Evolutionary conservation across 2,329 filamentous ascomycete genomes (phyloP).

Genomic region (Graphilbum ipis-grandicollis): DNA sequence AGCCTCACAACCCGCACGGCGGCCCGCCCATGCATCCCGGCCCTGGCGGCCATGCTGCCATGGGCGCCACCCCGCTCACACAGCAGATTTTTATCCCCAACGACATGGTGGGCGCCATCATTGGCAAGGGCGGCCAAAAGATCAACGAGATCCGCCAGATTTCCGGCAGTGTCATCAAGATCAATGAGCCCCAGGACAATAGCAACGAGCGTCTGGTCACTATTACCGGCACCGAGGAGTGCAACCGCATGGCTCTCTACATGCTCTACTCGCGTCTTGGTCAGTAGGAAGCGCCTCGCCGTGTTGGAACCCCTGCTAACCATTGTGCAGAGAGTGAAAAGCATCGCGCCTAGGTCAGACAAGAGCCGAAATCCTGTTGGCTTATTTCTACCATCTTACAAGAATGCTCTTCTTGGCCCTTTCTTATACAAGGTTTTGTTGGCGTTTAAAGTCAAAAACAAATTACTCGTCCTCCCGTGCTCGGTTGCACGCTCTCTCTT

Average conservation of each 20-base stretch:
- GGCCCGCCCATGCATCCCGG: constrained; percentile 57
- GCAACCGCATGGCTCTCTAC: constrained; percentile 98
- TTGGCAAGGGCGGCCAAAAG: constrained; percentile 95
- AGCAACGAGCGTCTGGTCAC: constrained; percentile 96
- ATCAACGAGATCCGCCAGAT: constrained; percentile 98
- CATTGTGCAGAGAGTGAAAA: constrained; percentile 50
- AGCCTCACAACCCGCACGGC: constrained; percentile 46
- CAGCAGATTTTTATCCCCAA: constrained; percentile 99
- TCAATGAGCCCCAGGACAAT: constrained; percentile 97
- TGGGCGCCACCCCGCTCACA: constrained; percentile 62
- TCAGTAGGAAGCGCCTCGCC: too few species aligned
- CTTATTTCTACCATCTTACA: too few species aligned
- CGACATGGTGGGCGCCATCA: constrained; percentile 98
- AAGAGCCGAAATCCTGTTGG: too few species aligned
- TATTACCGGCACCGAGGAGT: constrained; percentile 93
- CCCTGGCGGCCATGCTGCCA: constrained; percentile 45
- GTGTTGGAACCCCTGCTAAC: constrained; percentile 12
- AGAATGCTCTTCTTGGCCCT: too few species aligned
- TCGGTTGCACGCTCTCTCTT: too few species aligned
- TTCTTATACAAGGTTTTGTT: too few species aligned
- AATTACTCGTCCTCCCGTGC: too few species aligned
- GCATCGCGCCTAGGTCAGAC: constrained; percentile 50
- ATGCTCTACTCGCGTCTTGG: constrained; percentile 97
- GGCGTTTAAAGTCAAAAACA: too few species aligned
- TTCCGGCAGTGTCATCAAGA: constrained; percentile 97